phyloP scores from a whole-genome alignment of 192 early-diverging fungal species.

The Glomus cerebriforme region DNA sequence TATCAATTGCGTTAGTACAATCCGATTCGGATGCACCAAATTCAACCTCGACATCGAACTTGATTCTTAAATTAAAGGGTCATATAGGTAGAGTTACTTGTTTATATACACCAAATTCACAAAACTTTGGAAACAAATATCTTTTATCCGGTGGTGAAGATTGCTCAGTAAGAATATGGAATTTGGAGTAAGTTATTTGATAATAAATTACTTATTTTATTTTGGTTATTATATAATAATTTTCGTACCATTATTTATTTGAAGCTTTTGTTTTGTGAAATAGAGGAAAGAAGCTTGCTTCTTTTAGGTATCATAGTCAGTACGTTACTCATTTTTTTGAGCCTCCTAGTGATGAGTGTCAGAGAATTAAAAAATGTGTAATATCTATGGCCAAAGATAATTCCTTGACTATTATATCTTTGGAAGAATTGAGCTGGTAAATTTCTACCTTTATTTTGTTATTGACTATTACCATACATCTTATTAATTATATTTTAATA shows the following conservation, averaged over 20 bases:
- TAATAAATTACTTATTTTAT: background rate
- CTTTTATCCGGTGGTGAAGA: slow-evolving; percentile 68
- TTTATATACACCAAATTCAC: slow-evolving; percentile 55
- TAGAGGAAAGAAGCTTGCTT: slow-evolving; percentile 55
- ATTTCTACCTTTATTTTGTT: background rate
- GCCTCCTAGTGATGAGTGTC: slow-evolving; percentile 51
- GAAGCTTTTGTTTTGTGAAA: slow-evolving; percentile 32
- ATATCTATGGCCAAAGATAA: slow-evolving; percentile 71
- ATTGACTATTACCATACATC: slow-evolving; percentile 14
- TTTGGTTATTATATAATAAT: background rate
- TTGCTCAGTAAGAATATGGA: slow-evolving; percentile 74
- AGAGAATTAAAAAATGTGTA: slow-evolving; percentile 48
- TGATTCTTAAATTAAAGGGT: slow-evolving; percentile 39
- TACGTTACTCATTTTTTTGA: slow-evolving; percentile 55
- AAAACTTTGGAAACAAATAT: slow-evolving; percentile 45
- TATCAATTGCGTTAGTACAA: slow-evolving; percentile 48
- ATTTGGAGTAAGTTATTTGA: slow-evolving; percentile 58
- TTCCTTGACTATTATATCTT: slow-evolving; percentile 68
- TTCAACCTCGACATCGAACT: background rate
- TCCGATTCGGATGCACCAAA: background rate
- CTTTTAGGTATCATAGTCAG: slow-evolving; percentile 59
- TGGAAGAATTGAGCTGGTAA: slow-evolving; percentile 75
- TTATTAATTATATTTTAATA: background rate
- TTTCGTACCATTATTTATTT: slow-evolving; percentile 7
- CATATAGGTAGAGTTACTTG: slow-evolving; percentile 63